Percentiles rank a stretch among this genome's conserved stretches.
Evolutionary conservation across 2,329 filamentous ascomycete genomes (phyloP).

Genomic region (Epichloe glyceriae): DNA sequence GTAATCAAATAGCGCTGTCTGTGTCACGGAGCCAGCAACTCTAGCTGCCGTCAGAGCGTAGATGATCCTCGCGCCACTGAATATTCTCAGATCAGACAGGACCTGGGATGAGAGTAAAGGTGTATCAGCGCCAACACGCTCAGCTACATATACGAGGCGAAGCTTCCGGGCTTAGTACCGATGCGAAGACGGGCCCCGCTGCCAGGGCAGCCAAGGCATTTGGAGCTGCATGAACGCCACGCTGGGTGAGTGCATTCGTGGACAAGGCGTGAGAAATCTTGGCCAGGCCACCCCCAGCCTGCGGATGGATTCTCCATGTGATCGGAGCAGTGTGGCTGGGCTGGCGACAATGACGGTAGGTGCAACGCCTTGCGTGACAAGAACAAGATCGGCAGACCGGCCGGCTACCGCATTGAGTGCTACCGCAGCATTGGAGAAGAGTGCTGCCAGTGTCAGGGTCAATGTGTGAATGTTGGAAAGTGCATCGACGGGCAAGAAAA

Average conservation of each 20-base stretch:
- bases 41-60: constrained; percentile 73
- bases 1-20: constrained; percentile 84
- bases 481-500: constrained; percentile 75
- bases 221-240: constrained; percentile 58
- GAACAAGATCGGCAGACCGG: constrained; percentile 52
- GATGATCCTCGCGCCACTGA: constrained; percentile 65
- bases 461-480: constrained; percentile 71
- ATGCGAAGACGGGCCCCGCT: constrained; percentile 44
- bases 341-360: constrained; percentile 76
- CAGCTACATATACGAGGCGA: constrained; percentile 68
- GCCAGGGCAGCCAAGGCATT: constrained; percentile 33
- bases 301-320: constrained; percentile 48
- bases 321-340: constrained; percentile 55
- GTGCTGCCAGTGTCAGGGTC: constrained; percentile 64
- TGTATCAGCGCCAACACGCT: constrained; percentile 50
- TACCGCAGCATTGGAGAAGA: constrained; percentile 74
- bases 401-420: constrained; percentile 82
- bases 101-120: constrained; percentile 54
- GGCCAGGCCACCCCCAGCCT: constrained; percentile 51
- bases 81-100: constrained; percentile 70
- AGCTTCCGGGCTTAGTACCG: constrained; percentile 55
- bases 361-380: constrained; percentile 61
- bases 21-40: constrained; percentile 80
- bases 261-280: constrained; percentile 60
- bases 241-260: constrained; percentile 51